Conservation (phyloP, 2,329 filamentous ascomycete genomes). For the Grosmannia clavigera region DNA sequence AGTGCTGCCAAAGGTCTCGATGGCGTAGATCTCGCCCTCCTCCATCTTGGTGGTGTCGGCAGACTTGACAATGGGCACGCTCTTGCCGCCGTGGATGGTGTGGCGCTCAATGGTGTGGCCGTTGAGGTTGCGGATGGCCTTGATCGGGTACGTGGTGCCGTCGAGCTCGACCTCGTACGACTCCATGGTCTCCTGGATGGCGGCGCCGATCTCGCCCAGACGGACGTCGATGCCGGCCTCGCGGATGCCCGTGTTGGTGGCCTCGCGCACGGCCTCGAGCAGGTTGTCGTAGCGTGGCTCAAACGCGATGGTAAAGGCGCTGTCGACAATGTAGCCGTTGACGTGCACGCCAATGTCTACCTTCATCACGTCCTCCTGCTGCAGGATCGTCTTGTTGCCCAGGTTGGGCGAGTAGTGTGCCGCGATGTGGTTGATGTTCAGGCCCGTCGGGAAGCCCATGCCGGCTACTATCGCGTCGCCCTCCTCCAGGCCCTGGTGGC, state of each 20-base stretch:
- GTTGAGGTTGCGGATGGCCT: constrained; percentile 76
- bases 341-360: constrained; percentile 75
- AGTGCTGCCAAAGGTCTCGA: constrained; percentile 91
- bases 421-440: constrained; percentile 72
- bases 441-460: constrained; percentile 72
- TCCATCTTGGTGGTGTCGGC: constrained; percentile 92
- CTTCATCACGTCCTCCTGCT: constrained; percentile 67
- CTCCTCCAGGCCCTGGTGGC: constrained; percentile 62
- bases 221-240: constrained; percentile 89
- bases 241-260: constrained; percentile 76
- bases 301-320: constrained; percentile 67
- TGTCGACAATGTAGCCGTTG: constrained; percentile 69
- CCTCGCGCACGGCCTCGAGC: constrained; percentile 58
- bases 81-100: constrained; percentile 85
- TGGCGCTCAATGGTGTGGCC: constrained; percentile 85
- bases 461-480: constrained; percentile 65
- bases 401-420: constrained; percentile 78
- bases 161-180: constrained; percentile 80
- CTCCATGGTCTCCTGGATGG: constrained; percentile 87
- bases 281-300: constrained; percentile 65
- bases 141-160: constrained; percentile 66
- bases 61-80: constrained; percentile 85
- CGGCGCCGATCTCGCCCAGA: constrained; percentile 70
- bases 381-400: constrained; percentile 64
- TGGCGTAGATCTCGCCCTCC: constrained; percentile 88